Evolutionary conservation across 2,329 filamentous ascomycete genomes (phyloP).

Genomic region (Gaeumannomyces tritici): DNA sequence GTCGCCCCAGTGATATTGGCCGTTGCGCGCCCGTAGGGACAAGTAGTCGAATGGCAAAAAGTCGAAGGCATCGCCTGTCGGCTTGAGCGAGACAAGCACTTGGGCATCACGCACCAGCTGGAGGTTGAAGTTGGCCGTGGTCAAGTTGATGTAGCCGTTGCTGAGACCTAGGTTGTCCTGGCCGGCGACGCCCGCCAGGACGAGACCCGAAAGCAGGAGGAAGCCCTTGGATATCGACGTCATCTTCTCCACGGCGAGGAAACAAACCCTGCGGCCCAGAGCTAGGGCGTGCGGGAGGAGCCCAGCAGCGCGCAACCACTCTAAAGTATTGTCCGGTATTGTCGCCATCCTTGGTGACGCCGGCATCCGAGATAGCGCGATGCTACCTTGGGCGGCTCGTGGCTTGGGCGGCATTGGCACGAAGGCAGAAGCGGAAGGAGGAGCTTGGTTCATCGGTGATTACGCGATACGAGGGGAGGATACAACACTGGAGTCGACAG

Average conservation of each 20-base stretch:
- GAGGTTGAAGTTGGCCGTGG: constrained; percentile 29
- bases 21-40: constrained; percentile 32
- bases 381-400: too few relatives aligned
- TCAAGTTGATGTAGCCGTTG: constrained; percentile 28
- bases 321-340: too few relatives aligned
- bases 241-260: background rate
- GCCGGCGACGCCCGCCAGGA: background rate
- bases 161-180: constrained; percentile 2
- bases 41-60: constrained; percentile 46
- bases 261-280: background rate
- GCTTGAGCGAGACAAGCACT: constrained; percentile 36
- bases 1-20: constrained; percentile 50
- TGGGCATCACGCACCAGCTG: constrained; percentile 33
- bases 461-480: too few relatives aligned
- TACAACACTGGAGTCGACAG: too few relatives aligned
- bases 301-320: too few relatives aligned
- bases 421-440: too few relatives aligned
- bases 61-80: constrained; percentile 33
- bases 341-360: too few relatives aligned
- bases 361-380: too few relatives aligned
- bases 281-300: too few relatives aligned
- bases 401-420: too few relatives aligned
- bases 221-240: background rate
- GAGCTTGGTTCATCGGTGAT: too few relatives aligned
- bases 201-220: background rate